Evolutionary conservation across 805 yeast species (phyloP), one percentile per base, ranked within the genome.

Genomic region (Saturnispora dispora): DNA sequence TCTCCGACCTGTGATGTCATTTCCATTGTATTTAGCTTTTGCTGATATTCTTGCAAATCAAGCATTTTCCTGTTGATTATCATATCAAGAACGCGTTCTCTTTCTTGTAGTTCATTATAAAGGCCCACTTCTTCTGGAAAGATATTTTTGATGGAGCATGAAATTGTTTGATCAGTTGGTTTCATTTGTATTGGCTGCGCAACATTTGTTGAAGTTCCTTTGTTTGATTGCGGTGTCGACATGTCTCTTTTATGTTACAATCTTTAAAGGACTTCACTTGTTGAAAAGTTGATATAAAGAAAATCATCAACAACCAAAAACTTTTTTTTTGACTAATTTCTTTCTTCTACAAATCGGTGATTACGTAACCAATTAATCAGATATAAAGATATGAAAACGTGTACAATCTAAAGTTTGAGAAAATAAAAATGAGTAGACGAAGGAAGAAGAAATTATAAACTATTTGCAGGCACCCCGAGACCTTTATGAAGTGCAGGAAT

Each of bases 51-150:
- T 64, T 88, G 95, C 52, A 89, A 73, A 60, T 91, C 98, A 50
- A 87, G 76, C 55, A 88, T 78, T 65, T 91, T 91, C 53, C 95
- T 79, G 44, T 90, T 81, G 37, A 88, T 80, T 57, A 86, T 75
- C 52, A 91, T 78, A 65, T 93, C 98, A 45, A 91, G 68, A 55
- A 81, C 76, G 54, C 81, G 77, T 65, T 93, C 99, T n/a, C 90
- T 88, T 8, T 85, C 88, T 56, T 78, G 76, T 45, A 91, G 72
- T 50, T 81, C 75, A 60, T 84, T 78, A 66, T 86, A 87, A 52
- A 81, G 71, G 18, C 76, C 79, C n/a, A 88, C 81, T 60, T 88
- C 65, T 18, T 67, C 69, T 3, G 72, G 71, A 53, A 68, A 69
- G 40, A 59, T 45, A 15, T 55, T 48, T 33, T 60, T 65, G 20